Evolutionary conservation across 495 filamentous ascomycete species (phyloP).

Genomic region (Xylaria acuta): DNA sequence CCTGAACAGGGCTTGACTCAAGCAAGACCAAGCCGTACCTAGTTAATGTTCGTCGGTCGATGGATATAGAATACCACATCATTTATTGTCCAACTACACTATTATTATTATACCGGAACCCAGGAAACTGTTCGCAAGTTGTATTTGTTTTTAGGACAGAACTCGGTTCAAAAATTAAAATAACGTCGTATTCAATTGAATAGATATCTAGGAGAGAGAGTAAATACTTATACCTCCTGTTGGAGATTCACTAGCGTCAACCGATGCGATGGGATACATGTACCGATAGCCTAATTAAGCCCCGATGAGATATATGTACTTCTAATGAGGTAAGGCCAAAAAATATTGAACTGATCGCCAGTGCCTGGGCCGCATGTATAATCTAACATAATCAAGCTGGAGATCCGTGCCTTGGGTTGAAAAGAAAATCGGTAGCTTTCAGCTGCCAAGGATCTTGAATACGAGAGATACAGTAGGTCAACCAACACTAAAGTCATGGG

Average conservation of each 20-base stretch:
- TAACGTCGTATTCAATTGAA: neutral
- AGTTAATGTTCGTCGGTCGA: neutral
- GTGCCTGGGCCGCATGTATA: neutral
- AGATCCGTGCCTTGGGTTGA: conserved; percentile 5
- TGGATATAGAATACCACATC: neutral
- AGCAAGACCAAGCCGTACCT: neutral
- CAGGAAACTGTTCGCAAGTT: neutral
- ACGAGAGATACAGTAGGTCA: conserved; percentile 11
- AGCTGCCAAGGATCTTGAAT: conserved; percentile 10
- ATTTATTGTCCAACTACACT: neutral
- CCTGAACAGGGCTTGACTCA: conserved; percentile 12
- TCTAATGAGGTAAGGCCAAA: neutral
- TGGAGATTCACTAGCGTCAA: neutral
- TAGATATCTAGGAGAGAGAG: neutral
- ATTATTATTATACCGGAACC: neutral
- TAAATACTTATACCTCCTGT: neutral
- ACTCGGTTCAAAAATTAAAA: neutral
- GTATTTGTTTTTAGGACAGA: neutral
- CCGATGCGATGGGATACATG: neutral
- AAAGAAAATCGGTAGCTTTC: conserved; percentile 16
- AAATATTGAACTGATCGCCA: neutral
- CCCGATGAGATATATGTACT: neutral
- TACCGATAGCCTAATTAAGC: neutral
- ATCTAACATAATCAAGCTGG: neutral
- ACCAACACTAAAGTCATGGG: neutral